Conservation (phyloP, 2,329 filamentous ascomycete genomes). For the Penicillium brasilianum region DNA sequence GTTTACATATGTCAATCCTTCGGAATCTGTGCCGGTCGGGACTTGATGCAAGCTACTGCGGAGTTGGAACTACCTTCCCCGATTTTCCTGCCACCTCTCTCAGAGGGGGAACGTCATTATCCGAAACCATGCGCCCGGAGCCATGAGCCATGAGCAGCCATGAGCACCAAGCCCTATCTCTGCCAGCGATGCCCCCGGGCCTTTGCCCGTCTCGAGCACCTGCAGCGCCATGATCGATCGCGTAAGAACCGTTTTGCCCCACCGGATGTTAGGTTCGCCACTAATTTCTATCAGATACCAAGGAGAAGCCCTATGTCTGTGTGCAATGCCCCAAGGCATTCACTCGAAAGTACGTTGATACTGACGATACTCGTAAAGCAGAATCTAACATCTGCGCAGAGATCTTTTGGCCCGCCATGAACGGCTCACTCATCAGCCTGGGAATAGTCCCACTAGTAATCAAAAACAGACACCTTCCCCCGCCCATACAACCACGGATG, state of each 20-base stretch:
- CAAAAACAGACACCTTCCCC: slow-evolving; percentile 27
- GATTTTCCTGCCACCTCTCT: neutral
- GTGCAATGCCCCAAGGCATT: slow-evolving; percentile 41
- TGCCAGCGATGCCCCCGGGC: slow-evolving; percentile 38
- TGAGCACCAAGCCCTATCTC: slow-evolving; percentile 33
- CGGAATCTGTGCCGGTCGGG: neutral
- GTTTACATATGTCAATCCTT: neutral
- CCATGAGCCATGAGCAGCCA: too few relatives aligned
- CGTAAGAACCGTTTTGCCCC: slow-evolving; percentile 28
- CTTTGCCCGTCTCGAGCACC: slow-evolving; percentile 43
- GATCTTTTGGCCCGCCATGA: slow-evolving; percentile 41
- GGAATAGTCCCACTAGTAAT: slow-evolving; percentile 18
- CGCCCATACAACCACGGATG: slow-evolving; percentile 29
- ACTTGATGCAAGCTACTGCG: neutral
- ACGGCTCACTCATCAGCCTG: slow-evolving; percentile 34
- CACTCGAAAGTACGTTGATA: slow-evolving; percentile 37
- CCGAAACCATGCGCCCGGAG: slow-evolving; percentile 13
- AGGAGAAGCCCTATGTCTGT: slow-evolving; percentile 42
- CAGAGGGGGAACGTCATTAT: slow-evolving; percentile 2
- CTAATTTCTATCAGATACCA: slow-evolving; percentile 37
- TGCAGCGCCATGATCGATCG: slow-evolving; percentile 44
- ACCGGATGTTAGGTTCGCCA: neutral
- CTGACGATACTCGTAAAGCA: neutral
- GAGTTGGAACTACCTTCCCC: slow-evolving; percentile 3
- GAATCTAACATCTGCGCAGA: slow-evolving; percentile 26